Conservation (phyloP, 2,329 filamentous ascomycete species). For the Pyrenophora seminiperda region DNA sequence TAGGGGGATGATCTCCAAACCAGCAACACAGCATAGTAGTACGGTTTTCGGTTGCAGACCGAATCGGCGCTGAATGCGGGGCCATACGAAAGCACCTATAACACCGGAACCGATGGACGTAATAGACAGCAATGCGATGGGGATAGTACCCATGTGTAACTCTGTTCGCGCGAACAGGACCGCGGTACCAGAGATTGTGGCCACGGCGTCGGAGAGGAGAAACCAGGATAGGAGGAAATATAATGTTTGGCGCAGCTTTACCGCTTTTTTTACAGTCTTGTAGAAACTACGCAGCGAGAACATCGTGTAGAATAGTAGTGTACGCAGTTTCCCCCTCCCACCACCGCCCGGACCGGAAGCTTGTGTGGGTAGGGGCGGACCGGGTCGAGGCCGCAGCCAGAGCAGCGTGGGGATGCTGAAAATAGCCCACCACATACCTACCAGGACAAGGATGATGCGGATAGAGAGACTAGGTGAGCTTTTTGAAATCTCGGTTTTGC, state of each 20-base stretch:
- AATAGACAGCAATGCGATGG: slow-evolving; percentile 85
- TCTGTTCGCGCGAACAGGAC: slow-evolving; percentile 92
- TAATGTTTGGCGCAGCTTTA: slow-evolving; percentile 70
- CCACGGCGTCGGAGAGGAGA: slow-evolving; percentile 86
- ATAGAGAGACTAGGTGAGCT: slow-evolving; percentile 80
- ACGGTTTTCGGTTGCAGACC: slow-evolving; percentile 76
- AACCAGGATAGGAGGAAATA: slow-evolving; percentile 87
- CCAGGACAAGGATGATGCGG: slow-evolving; percentile 77
- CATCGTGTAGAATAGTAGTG: slow-evolving; percentile 68
- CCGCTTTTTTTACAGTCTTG: slow-evolving; percentile 73
- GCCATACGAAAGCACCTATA: slow-evolving; percentile 85
- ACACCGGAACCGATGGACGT: slow-evolving; percentile 87
- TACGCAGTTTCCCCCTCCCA: slow-evolving; percentile 24
- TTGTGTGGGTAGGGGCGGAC: slow-evolving; percentile 68
- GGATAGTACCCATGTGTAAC: slow-evolving; percentile 83
- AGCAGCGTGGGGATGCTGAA: slow-evolving; percentile 84
- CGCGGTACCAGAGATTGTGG: slow-evolving; percentile 91
- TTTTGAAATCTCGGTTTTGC: slow-evolving; percentile 53
- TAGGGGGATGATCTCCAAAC: slow-evolving; percentile 88
- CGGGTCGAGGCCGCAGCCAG: slow-evolving; percentile 83
- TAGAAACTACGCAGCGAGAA: slow-evolving; percentile 85
- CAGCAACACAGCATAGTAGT: slow-evolving; percentile 78
- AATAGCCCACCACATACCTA: slow-evolving; percentile 85
- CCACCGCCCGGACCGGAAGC: too few relatives aligned
- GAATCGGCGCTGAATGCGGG: slow-evolving; percentile 70